These are phyloP conservation scores for Pyrus pyrifolia DNA, from an alignment of 306 rosid genomes.

Conservation along the genomic window DNA sequence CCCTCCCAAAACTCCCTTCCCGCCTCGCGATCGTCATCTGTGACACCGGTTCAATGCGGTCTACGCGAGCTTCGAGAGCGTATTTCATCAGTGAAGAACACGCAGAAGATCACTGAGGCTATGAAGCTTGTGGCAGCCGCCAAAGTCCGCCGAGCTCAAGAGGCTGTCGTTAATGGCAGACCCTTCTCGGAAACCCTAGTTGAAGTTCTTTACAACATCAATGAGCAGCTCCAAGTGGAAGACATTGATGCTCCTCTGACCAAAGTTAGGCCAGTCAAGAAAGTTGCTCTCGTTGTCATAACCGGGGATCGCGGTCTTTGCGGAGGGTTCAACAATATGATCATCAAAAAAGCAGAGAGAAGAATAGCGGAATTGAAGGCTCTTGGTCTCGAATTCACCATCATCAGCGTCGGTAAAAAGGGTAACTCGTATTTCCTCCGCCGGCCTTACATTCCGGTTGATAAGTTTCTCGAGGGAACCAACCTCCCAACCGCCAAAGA, in stretches of 20 bases:
- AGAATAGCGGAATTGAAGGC: conserved; percentile 58
- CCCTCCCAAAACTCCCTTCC: conserved; percentile 40
- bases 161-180: conserved; percentile 83
- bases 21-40: conserved; percentile 24
- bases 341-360: conserved; percentile 62
- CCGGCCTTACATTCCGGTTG: conserved; percentile 80
- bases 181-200: conserved; percentile 86
- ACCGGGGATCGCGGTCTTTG: conserved; percentile 93
- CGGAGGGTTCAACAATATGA: conserved; percentile 56
- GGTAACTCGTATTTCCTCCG: conserved; percentile 70
- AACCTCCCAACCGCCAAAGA: conserved; percentile 75
- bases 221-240: conserved; percentile 81
- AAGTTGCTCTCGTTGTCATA: conserved; percentile 64
- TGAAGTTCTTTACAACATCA: conserved; percentile 87
- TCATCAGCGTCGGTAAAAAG: conserved; percentile 79
- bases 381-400: conserved; percentile 53
- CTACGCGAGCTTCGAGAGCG: conserved; percentile 74
- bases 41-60: conserved; percentile 46
- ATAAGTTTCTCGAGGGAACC: conserved; percentile 59
- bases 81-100: conserved; percentile 67
- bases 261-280: conserved; percentile 71
- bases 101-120: conserved; percentile 92
- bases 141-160: conserved; percentile 89
- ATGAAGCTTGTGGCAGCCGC: conserved; percentile 98
- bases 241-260: conserved; percentile 68